Base-by-base conservation (phyloP, 1,284 basidiomycete genomes). In the Ustilago tritici region DNA sequence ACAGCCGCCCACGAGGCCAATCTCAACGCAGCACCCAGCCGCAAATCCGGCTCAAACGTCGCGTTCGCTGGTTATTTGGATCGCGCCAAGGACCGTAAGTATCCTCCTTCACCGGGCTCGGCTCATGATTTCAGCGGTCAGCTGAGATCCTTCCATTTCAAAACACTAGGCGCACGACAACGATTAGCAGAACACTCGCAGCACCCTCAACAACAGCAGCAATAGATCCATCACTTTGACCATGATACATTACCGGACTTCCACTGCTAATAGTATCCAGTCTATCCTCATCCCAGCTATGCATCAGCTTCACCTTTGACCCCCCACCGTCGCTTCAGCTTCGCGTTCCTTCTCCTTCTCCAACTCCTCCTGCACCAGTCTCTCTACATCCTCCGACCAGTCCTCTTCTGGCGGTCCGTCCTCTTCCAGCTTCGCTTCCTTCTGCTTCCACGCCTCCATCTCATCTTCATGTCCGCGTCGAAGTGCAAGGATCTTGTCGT, bases 401-500 rank as follows among this genome's bases (percentile, higher is more conserved):
- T 77, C 75, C 53, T 77, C 75, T 34, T 77, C 57, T n/a, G 40
- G 9, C 11, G 66, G 61, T 0, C 64, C 71, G 14, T 67, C 68
- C 11, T 32, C 19, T 34, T 78, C 76, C 15, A 70, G 12, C 31
- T 40, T 19, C 19, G 41, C 31, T n/a, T 78, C 65, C 31, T 68
- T 78, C 17, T 47, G 10, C 65, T 56, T 68, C 76, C 70, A 78
- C n/a, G 54, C 71, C 0, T 23, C 15, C 63, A 69, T 31, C 1
- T 77, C 75, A 6, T 34, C 34, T n/a, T 73, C 75, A 57, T 60
- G 57, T n/a, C 70, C 75, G 0, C 70, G 62, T 14, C 75, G 50
- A 23, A 85, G 54, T 0, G 65, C 78, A 2, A 86, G 73, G 6
- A 84, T 74, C 34, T 70, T 82, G 47, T 80, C 80, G 54, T 82